phyloP scores from a whole-genome alignment of 2,329 filamentous ascomycete genomes.

The Neoscytalidium dimidiatum region DNA sequence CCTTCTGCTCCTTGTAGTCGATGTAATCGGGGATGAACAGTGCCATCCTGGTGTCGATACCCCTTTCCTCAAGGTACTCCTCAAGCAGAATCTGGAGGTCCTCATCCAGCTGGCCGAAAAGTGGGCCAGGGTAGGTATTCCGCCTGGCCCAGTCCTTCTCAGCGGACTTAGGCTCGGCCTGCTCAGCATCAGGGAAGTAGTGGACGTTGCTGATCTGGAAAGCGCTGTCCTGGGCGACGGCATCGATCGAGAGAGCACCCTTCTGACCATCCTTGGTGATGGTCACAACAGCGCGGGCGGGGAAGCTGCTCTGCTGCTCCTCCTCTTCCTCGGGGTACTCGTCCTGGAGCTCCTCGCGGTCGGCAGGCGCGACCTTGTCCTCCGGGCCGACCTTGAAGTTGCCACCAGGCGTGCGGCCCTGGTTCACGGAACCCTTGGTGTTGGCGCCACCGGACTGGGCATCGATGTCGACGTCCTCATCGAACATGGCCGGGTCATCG shows the following conservation, averaged over 20 bases:
- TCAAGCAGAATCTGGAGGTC: constrained; percentile 91
- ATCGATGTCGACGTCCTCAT: constrained; percentile 52
- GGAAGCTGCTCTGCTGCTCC: constrained; percentile 63
- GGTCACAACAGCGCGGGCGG: constrained; percentile 80
- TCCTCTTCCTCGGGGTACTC: constrained; percentile 53
- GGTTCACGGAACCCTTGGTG: constrained; percentile 58
- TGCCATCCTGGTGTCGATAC: constrained; percentile 82
- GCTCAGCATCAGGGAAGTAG: constrained; percentile 76
- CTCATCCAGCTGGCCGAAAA: constrained; percentile 92
- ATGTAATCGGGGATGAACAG: constrained; percentile 95
- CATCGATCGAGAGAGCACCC: constrained; percentile 84
- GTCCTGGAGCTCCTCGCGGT: constrained; percentile 60
- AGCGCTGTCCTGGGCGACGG: constrained; percentile 79
- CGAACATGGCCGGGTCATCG: constrained; percentile 58
- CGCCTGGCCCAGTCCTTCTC: constrained; percentile 77
- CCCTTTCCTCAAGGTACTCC: constrained; percentile 91
- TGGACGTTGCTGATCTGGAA: constrained; percentile 89
- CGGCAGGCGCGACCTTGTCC: constrained; percentile 58
- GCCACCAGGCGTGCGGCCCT: constrained; percentile 51
- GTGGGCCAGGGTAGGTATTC: constrained; percentile 84
- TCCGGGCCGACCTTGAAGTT: constrained; percentile 59
- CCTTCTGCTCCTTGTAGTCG: constrained; percentile 96
- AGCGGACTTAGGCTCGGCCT: constrained; percentile 74
- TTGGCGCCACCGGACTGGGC: constrained; percentile 59
- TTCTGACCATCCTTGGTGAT: constrained; percentile 79